phyloP scores from a whole-genome alignment of 148 eudicot genomes.

The Chenopodium quinoa region DNA sequence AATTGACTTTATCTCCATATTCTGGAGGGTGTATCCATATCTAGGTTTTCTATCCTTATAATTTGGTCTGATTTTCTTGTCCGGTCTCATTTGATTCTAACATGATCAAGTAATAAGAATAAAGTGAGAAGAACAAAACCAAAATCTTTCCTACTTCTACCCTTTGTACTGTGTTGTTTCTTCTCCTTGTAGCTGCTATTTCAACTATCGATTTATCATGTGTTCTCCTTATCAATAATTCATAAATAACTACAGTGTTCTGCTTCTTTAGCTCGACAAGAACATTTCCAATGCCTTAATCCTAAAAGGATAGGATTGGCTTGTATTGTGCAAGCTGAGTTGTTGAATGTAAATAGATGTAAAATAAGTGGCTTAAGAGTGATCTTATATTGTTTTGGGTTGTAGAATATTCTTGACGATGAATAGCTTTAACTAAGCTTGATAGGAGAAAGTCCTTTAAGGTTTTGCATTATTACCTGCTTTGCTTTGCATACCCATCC shows the following conservation, averaged over 20 bases:
- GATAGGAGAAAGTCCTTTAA: too few relatives aligned
- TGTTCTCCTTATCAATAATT: neutral
- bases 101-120: too few relatives aligned
- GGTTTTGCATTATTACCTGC: neutral
- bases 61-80: too few relatives aligned
- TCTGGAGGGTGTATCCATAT: neutral
- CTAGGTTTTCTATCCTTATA: neutral
- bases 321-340: too few relatives aligned
- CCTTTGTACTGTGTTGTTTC: neutral
- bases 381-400: neutral
- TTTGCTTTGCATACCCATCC: neutral
- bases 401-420: neutral
- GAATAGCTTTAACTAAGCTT: too few relatives aligned
- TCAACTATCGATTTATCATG: neutral
- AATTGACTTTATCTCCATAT: neutral
- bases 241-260: too few relatives aligned
- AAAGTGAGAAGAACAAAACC: neutral
- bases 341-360: neutral
- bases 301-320: neutral
- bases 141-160: neutral
- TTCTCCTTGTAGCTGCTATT: neutral
- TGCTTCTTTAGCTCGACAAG: neutral
- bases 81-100: too few relatives aligned
- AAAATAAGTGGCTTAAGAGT: neutral
- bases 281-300: neutral